A percentile compares a stretch with the other conserved stretches of the same genome.
Conservation (phyloP, 106 monocot genomes). For the Platanthera zijinensis region DNA sequence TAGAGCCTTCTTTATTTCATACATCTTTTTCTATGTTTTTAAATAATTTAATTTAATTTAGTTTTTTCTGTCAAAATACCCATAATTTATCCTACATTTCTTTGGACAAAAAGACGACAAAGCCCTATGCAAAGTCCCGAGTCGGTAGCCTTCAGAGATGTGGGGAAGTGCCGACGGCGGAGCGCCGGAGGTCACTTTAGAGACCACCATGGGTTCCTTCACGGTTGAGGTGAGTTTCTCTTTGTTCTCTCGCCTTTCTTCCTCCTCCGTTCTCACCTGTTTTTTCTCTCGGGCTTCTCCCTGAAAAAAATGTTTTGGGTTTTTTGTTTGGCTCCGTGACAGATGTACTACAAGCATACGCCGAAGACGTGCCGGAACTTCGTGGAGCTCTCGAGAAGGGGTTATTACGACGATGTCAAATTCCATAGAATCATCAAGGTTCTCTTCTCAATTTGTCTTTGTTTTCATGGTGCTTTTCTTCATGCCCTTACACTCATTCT, state of each 20-base stretch:
- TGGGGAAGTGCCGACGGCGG: slow-evolving; percentile 69
- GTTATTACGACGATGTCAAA: slow-evolving; percentile 93
- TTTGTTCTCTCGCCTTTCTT: not conserved
- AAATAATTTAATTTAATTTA: too few species aligned
- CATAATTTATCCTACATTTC: too few species aligned
- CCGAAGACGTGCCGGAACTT: slow-evolving; percentile 96
- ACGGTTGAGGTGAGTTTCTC: slow-evolving; percentile 51
- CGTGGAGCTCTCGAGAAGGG: slow-evolving; percentile 88
- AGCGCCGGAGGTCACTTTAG: slow-evolving; percentile 83
- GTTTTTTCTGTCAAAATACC: too few species aligned
- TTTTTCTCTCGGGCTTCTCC: not conserved
- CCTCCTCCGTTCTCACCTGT: not conserved
- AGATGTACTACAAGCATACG: slow-evolving; percentile 98
- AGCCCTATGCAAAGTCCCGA: not conserved
- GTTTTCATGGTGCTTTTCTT: slow-evolving; percentile 4
- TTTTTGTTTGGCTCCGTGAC: not conserved
- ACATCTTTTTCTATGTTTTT: too few species aligned
- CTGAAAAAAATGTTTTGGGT: not conserved
- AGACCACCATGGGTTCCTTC: slow-evolving; percentile 84
- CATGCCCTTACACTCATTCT: not conserved
- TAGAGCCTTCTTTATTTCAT: too few species aligned
- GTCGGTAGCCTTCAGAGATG: slow-evolving; percentile 20
- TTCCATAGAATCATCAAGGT: slow-evolving; percentile 99
- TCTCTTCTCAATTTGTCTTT: not conserved
- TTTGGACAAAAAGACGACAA: too few species aligned